phyloP scores from a whole-genome alignment of 2,329 filamentous ascomycete genomes.

The Zymoseptoria passerinii region DNA sequence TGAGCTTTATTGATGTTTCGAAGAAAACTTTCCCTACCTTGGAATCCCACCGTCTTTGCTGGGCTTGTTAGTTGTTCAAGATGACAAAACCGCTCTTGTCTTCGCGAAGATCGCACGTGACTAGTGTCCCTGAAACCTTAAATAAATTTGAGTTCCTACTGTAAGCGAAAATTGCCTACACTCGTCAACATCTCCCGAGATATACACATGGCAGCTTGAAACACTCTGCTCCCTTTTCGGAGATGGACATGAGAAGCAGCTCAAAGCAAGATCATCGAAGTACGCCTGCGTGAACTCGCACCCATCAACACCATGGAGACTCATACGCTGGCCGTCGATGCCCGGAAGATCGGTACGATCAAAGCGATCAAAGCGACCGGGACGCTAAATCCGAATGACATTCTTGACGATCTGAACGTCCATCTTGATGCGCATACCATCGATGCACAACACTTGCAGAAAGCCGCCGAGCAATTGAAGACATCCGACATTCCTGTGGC shows the following conservation, averaged over 20 bases:
- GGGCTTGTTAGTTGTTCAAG: too few species aligned
- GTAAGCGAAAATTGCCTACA: conserved; percentile 2
- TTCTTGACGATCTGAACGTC: conserved; percentile 30
- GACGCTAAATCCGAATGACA: conserved; percentile 20
- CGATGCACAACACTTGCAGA: conserved; percentile 47
- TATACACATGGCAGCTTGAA: neutral
- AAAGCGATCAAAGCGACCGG: too few species aligned
- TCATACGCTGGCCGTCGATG: conserved; percentile 34
- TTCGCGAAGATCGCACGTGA: neutral
- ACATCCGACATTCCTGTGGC: conserved; percentile 69
- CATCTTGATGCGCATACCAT: conserved; percentile 27
- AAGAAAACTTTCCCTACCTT: neutral
- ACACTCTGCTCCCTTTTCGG: neutral
- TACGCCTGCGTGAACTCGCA: neutral
- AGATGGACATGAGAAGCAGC: neutral
- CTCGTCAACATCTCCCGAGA: neutral
- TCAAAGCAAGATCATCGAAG: neutral
- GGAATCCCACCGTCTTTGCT: neutral
- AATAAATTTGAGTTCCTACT: neutral
- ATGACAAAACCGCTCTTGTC: too few species aligned
- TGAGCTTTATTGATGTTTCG: neutral
- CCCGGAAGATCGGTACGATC: conserved; percentile 33
- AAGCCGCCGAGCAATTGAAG: conserved; percentile 59
- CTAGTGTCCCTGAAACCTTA: neutral
- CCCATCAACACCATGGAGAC: conserved; percentile 25